These are phyloP conservation scores for Chlorella sp. DNA, from an alignment of 139 green algal species.

Conservation along the genomic window DNA sequence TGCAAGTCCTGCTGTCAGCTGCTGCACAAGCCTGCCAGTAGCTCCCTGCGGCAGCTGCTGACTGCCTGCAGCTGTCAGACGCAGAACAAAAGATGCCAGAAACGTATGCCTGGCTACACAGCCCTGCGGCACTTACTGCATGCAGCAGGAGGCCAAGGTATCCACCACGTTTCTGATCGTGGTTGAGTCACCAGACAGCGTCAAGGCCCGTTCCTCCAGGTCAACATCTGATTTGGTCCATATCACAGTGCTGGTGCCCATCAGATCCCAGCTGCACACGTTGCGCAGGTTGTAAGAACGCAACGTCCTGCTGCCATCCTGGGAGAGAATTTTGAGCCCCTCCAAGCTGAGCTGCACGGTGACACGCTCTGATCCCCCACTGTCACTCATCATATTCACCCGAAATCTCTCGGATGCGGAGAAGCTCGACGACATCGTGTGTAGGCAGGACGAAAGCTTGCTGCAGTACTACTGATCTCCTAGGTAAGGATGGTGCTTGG, in stretches of 20 bases:
- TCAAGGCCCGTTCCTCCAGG: conserved; percentile 72
- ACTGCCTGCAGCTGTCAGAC: too few species aligned
- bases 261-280: conserved; percentile 49
- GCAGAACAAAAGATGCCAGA: not conserved
- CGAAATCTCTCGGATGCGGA: too few species aligned
- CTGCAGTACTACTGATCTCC: too few species aligned
- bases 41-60: too few species aligned
- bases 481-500: too few species aligned
- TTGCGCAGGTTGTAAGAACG: conserved; percentile 71
- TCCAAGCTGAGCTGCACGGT: conserved; percentile 42
- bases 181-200: conserved; percentile 49
- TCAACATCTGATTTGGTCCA: conserved; percentile 76
- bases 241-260: conserved; percentile 55
- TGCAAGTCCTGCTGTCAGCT: too few species aligned
- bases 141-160: conserved; percentile 78
- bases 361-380: not conserved
- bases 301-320: conserved; percentile 35
- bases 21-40: too few species aligned
- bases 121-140: conserved; percentile 54
- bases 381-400: not conserved
- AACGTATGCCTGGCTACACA: not conserved
- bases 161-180: conserved; percentile 67
- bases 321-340: conserved; percentile 58
- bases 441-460: too few species aligned
- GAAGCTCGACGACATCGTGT: too few species aligned